These are phyloP conservation scores for Physcomitrium patens DNA, from an alignment of 225 moss, liverwort and hornwort species.

Conservation along the genomic window DNA sequence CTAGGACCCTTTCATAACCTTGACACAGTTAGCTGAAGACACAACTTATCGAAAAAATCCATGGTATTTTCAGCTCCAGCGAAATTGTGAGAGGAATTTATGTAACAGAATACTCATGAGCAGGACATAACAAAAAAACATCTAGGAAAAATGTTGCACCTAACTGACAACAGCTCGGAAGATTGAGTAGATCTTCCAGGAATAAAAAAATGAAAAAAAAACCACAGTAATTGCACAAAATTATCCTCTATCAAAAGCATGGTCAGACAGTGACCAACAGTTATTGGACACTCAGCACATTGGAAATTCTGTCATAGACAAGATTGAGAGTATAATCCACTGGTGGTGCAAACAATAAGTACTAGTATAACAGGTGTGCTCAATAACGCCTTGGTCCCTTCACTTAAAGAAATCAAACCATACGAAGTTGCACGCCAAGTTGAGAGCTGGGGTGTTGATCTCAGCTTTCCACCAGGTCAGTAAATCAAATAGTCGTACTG, in stretches of 20 bases:
- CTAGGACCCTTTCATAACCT: no score
- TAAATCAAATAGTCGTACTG: background rate
- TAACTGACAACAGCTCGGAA: slow-evolving; percentile 15
- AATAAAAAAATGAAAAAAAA: background rate
- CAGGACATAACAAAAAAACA: background rate
- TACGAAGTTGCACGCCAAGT: slow-evolving; percentile 29
- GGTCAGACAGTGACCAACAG: no score
- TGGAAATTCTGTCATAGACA: slow-evolving; percentile 25
- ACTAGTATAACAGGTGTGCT: slow-evolving; percentile 1
- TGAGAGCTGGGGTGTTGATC: slow-evolving; percentile 13
- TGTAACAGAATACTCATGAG: slow-evolving; percentile 1
- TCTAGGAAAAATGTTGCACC: background rate
- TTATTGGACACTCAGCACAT: no score
- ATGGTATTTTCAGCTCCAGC: background rate
- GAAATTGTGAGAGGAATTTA: background rate
- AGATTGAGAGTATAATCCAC: slow-evolving; percentile 24
- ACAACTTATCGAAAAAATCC: background rate
- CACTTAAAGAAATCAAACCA: slow-evolving; percentile 16
- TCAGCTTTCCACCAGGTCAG: slow-evolving; percentile 26
- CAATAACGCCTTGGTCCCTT: slow-evolving; percentile 13
- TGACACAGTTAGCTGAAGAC: no score
- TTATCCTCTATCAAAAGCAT: background rate
- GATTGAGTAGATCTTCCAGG: background rate
- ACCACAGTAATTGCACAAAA: background rate
- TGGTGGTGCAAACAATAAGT: slow-evolving; percentile 14